A percentile compares a stretch with the other conserved stretches of the same genome.
Conservation (phyloP, 768 basidiomycete genomes). For the Terana coerulea region DNA sequence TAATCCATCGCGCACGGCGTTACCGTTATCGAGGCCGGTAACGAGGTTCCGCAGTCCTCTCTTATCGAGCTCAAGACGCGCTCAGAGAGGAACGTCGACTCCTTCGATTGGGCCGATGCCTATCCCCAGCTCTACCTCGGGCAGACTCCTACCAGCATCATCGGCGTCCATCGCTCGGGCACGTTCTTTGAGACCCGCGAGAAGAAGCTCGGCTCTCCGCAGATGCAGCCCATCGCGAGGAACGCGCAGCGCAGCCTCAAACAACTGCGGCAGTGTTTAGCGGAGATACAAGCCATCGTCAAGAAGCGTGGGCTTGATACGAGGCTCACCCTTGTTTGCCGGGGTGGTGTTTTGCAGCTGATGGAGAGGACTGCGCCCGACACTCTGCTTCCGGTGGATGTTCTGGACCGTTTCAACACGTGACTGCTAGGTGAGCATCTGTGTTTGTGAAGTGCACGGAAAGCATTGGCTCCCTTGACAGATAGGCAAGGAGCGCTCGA, state of each 20-base stretch:
- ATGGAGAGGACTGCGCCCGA: constrained; percentile 43
- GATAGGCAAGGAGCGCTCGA: too few species aligned
- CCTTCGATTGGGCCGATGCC: constrained; percentile 50
- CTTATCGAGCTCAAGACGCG: constrained; percentile 13
- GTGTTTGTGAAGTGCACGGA: too few species aligned
- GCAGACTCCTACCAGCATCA: constrained; percentile 56
- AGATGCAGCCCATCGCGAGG: constrained; percentile 19
- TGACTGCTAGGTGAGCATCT: too few species aligned
- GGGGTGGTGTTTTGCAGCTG: constrained; percentile 40
- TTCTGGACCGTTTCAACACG: too few species aligned
- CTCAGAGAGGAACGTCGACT: neutral
- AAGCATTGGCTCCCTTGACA: too few species aligned
- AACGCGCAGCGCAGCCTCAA: constrained; percentile 27
- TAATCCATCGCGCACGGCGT: neutral
- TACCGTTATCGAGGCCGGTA: neutral
- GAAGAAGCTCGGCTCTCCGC: constrained; percentile 24
- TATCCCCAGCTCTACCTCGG: constrained; percentile 70
- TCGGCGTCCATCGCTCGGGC: constrained; percentile 56
- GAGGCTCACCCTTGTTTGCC: constrained; percentile 54
- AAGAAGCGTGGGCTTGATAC: constrained; percentile 49
- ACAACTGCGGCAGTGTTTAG: constrained; percentile 25
- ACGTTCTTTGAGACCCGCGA: constrained; percentile 49
- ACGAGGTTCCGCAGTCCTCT: constrained; percentile 1
- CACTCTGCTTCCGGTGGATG: constrained; percentile 37
- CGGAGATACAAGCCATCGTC: constrained; percentile 43